Evolutionary conservation across 139 green algal genomes (phyloP), one percentile per base, ranked within the genome.

Genomic region (Ettlia oleoabundans): DNA sequence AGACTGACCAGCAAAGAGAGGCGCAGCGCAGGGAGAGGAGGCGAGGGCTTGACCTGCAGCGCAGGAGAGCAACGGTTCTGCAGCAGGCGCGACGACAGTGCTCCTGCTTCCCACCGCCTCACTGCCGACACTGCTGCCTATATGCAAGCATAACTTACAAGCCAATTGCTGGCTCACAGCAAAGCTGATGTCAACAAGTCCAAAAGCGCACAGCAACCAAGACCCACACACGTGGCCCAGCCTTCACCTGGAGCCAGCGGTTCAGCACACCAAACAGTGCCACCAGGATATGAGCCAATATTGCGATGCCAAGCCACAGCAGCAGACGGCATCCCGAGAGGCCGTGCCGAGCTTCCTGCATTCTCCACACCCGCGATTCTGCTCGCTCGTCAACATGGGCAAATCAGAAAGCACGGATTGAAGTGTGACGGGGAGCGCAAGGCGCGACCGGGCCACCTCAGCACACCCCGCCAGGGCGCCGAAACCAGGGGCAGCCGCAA

Each of bases 251-350:
- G 9, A 78, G 72, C 51, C 47, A 78, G 47, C 72, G 72, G 72
- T 78, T 78, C 15, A 78, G 47, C 51, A 78, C 72, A 8, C 72
- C 72, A 38, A 78, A 78, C 19, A 78, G 72, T 21, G 72, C 72
- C 5, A 78, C 72, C 1, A 78, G 47, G 1, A 78, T 30, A 47
- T 78, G 72, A 2, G 72, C 72, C 3, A 78, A 21, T 1, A 78
- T 37, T 5, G 72, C 72, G 6, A 78, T 33, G 2, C 33, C 47
- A 6, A 78, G 51, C 72, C 72, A 78, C 18, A 78, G 53, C n/a
- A n/a, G n/a, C n/a, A n/a, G n/a, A n/a, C n/a, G n/a, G n/a, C n/a
- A n/a, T n/a, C n/a, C n/a, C n/a, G n/a, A n/a, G n/a, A n/a, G n/a
- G n/a, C n/a, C n/a, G n/a, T n/a, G n/a, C n/a, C n/a, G n/a, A n/a